Base-by-base conservation (phyloP, 176 grass and related monocot genomes). In the Triticum turgidum region DNA sequence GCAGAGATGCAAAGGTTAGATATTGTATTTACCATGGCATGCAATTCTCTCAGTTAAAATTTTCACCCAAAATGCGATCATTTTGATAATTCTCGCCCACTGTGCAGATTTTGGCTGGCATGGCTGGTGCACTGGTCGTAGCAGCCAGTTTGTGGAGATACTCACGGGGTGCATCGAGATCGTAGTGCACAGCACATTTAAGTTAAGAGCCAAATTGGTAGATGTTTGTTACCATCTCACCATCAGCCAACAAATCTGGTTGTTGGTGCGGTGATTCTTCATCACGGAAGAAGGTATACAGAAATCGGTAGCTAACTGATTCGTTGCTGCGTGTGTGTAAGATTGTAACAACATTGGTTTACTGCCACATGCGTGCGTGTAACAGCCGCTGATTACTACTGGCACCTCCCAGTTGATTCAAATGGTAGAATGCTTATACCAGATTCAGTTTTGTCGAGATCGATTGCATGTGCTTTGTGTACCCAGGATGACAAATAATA, bases 91-190 rank as follows among this genome's bases (percentile, higher is more conserved):
- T 76, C 61, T 45, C 61, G 61, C 88, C 35, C 80, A 12, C 56
- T 54, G 9, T 93, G 88, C 90, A 99, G 97, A 90, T 99, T 87
- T 89, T 99, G 86, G 90, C 73, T 64, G 90, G 90, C 75, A 91
- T 90, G 17, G 97, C 97, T n/a, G 92, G 92, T 49, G 82, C 92
- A 47, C 61, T 99, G 33, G 92, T 99, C 38, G 76, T 99, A 86
- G 94, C 88, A 18, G 61, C 94, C 72, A 99, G 85, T 89, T 82
- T 99, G 71, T 96, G 94, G 97, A 96, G 97, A 91, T 99, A 96
- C 51, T 92, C 93, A 47, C 90, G 97, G 30, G 91, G 82, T 61
- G 4, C 90, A 18, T 82, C 90, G 78, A 90, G 85, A 82, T 94
- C 97, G 21, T 99, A 89, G 85, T 32, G 80, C 12, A 9, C 12